Conservation (phyloP, 345 rosid species). For the Acer negundo region DNA sequence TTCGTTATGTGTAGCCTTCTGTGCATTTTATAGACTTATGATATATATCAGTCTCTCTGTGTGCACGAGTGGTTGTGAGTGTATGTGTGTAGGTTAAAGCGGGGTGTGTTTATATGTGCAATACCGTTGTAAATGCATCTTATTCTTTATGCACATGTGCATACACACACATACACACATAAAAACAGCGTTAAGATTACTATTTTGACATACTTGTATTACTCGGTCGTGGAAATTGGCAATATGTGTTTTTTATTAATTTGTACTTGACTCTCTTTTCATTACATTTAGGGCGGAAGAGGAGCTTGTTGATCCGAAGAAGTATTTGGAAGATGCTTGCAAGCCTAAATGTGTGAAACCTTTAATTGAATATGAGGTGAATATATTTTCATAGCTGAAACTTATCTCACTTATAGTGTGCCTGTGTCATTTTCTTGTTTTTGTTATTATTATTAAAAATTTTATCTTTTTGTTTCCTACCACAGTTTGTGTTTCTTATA, state of each 20-base stretch:
- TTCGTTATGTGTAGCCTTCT: neutral
- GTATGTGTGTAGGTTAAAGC: neutral
- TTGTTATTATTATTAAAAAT: neutral
- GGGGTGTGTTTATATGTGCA: neutral
- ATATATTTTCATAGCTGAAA: neutral
- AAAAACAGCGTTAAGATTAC: no score
- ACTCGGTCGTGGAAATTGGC: neutral
- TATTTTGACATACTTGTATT: no score
- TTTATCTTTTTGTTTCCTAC: neutral
- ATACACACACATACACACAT: neutral
- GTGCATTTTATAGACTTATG: no score
- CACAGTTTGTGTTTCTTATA: neutral
- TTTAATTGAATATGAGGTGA: conserved; percentile 46
- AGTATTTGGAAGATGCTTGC: conserved; percentile 56
- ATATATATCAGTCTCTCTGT: neutral
- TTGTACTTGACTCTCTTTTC: neutral
- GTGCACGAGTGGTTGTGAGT: neutral
- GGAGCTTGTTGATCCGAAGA: conserved; percentile 54
- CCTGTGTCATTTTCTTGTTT: neutral
- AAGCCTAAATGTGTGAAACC: conserved; percentile 56
- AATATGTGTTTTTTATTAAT: neutral
- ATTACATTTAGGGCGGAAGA: conserved; percentile 51
- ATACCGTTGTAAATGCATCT: no score
- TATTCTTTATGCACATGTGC: neutral
- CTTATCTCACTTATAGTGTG: neutral